Base-by-base conservation (phyloP, 2,329 filamentous ascomycete genomes). In the Dothistroma pini region DNA sequence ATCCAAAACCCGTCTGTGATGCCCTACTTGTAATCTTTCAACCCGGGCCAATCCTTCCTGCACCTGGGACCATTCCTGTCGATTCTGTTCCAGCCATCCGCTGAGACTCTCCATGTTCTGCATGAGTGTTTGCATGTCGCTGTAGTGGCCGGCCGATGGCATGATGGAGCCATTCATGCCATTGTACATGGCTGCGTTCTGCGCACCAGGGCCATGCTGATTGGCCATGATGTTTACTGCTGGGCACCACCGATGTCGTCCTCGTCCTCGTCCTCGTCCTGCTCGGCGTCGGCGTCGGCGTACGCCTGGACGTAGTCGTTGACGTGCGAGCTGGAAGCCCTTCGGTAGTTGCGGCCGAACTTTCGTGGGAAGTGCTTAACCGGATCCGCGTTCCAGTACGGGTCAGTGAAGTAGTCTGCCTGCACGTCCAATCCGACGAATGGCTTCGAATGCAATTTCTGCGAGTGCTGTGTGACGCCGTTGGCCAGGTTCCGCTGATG, bases 81-180 rank as follows among this genome's bases (percentile, higher is more conserved):
- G 65, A 52, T 75, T 76, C 61, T 74, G 70, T 62, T 74, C 70
- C 44, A 76, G 61, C 67, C 69, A 70, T 19, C 69, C 69, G 21
- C 69, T 70, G 58, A 76, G 62, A 21, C 64, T 63, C 59, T 76
- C 73, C 67, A 76, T 72, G 50, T 74, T 69, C 54, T 71, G 63
- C 72, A 74, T 74, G 55, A 76, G 65, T 14, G 69, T 71, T 60
- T 74, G 72, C 73, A 76, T 75, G 56, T 76, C 74, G 61, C 69
- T 68, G 63, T 73, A 72, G 61, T 76, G 72, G n/a, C 73, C 74
- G 14, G 73, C 73, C 16, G 72, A 68, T 3, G 73, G 72, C 68
- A 74, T 71, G 64, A 74, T 65, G 9, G 58, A 56, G 44, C 67
- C 68, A 48, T 67, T 68, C 61, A 71, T 64, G 50, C 67, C 68